These are phyloP conservation scores for Aspergillus ellipticus DNA, from an alignment of 495 filamentous ascomycete genomes.

Conservation along the genomic window DNA sequence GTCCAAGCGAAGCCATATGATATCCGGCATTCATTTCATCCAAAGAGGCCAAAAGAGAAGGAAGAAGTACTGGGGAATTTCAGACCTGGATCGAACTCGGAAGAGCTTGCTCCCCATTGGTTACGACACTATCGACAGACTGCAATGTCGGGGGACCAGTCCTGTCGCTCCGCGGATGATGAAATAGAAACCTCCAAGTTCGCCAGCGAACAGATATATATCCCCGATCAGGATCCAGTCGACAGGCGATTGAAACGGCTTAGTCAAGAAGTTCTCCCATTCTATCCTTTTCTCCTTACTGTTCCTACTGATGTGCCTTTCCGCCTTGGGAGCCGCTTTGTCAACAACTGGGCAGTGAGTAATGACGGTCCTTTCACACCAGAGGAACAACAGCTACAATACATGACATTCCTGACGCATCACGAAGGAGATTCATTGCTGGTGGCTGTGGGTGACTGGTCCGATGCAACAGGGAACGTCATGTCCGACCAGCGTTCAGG, in stretches of 20 bases:
- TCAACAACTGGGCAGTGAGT: slow-evolving; percentile 49
- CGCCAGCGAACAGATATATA: slow-evolving; percentile 17
- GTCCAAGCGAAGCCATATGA: not conserved
- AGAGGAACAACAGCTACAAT: slow-evolving; percentile 52
- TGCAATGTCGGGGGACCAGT: slow-evolving; percentile 48
- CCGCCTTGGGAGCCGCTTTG: slow-evolving; percentile 33
- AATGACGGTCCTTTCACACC: slow-evolving; percentile 42
- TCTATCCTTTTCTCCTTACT: slow-evolving; percentile 47
- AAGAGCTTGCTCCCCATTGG: not conserved
- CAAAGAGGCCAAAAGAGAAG: not conserved
- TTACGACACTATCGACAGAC: slow-evolving; percentile 20
- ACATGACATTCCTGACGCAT: slow-evolving; percentile 52
- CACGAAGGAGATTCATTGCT: slow-evolving; percentile 45
- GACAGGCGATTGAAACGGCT: slow-evolving; percentile 42
- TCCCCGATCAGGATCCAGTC: slow-evolving; percentile 31
- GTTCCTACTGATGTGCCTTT: slow-evolving; percentile 44
- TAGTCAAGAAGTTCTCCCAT: slow-evolving; percentile 44
- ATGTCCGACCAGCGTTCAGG: slow-evolving; percentile 38
- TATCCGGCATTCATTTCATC: not conserved
- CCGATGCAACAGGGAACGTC: slow-evolving; percentile 46
- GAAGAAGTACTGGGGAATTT: not conserved
- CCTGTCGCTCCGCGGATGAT: slow-evolving; percentile 28
- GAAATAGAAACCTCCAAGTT: slow-evolving; percentile 24
- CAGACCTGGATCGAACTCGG: not conserved
- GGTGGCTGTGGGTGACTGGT: slow-evolving; percentile 50